These are phyloP conservation scores for Takakia lepidozioides DNA, from an alignment of 225 moss, liverwort and hornwort genomes.

Conservation along the genomic window DNA sequence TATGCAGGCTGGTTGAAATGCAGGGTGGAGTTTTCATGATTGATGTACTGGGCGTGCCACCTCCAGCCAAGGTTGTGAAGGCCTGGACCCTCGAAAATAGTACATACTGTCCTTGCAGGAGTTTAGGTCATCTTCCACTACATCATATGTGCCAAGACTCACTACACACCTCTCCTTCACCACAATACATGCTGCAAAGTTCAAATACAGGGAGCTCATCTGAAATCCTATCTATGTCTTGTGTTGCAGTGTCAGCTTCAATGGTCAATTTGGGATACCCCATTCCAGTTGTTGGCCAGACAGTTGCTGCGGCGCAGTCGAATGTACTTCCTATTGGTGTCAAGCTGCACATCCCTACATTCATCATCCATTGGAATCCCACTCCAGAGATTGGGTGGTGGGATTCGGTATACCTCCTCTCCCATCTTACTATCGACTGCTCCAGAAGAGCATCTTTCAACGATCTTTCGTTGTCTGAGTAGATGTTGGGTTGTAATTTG, in stretches of 20 bases:
- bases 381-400: constrained; percentile 94
- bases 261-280: constrained; percentile 76
- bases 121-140: too few species aligned
- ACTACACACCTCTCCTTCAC: too few species aligned
- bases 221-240: neutral
- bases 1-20: constrained; percentile 18
- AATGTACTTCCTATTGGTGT: constrained; percentile 67
- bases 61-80: constrained; percentile 65
- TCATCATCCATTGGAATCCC: constrained; percentile 64
- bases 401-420: constrained; percentile 89
- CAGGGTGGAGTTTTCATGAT: constrained; percentile 94
- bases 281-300: constrained; percentile 79
- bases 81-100: constrained; percentile 84
- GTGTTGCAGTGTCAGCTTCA: constrained; percentile 28
- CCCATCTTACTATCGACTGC: too few species aligned
- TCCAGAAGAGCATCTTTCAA: too few species aligned
- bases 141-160: too few species aligned
- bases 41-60: constrained; percentile 75
- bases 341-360: constrained; percentile 45
- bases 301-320: constrained; percentile 37
- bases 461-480: too few species aligned
- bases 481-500: too few species aligned
- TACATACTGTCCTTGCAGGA: too few species aligned
- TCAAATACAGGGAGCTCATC: too few species aligned
- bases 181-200: neutral